These are phyloP conservation scores for Venustampulla echinocandica DNA, from an alignment of 495 filamentous ascomycete genomes.

Conservation along the genomic window DNA sequence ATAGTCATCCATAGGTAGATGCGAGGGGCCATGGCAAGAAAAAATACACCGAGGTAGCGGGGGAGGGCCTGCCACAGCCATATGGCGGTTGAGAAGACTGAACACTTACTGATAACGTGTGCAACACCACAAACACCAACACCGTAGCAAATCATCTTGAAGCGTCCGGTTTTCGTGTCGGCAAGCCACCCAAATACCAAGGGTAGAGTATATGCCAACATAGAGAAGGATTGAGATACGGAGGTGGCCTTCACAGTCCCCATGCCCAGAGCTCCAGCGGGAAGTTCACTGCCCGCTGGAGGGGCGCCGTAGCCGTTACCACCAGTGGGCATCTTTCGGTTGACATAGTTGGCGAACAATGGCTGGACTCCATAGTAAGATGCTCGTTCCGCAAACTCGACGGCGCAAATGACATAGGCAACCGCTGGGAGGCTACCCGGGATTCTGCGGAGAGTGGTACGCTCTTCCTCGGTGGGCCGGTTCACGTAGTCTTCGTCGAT, in stretches of 20 bases:
- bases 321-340: slow-evolving; percentile 47
- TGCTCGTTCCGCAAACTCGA: slow-evolving; percentile 71
- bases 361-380: slow-evolving; percentile 70
- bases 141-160: slow-evolving; percentile 53
- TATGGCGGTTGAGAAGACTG: not conserved
- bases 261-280: slow-evolving; percentile 58
- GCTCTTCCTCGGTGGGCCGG: slow-evolving; percentile 50
- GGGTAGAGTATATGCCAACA: slow-evolving; percentile 51
- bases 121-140: slow-evolving; percentile 54
- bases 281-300: slow-evolving; percentile 32
- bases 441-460: slow-evolving; percentile 45
- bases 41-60: too few relatives aligned
- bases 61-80: too few relatives aligned
- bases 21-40: too few relatives aligned
- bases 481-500: not conserved
- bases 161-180: slow-evolving; percentile 50
- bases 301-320: slow-evolving; percentile 58
- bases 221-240: slow-evolving; percentile 49
- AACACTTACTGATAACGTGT: slow-evolving; percentile 40
- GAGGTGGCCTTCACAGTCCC: slow-evolving; percentile 57
- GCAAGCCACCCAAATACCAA: slow-evolving; percentile 48
- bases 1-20: not conserved
- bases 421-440: slow-evolving; percentile 51
- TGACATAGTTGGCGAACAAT: slow-evolving; percentile 63
- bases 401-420: slow-evolving; percentile 56